Base-by-base conservation (phyloP, 805 yeast species). In the Kuraishia hungarica region DNA sequence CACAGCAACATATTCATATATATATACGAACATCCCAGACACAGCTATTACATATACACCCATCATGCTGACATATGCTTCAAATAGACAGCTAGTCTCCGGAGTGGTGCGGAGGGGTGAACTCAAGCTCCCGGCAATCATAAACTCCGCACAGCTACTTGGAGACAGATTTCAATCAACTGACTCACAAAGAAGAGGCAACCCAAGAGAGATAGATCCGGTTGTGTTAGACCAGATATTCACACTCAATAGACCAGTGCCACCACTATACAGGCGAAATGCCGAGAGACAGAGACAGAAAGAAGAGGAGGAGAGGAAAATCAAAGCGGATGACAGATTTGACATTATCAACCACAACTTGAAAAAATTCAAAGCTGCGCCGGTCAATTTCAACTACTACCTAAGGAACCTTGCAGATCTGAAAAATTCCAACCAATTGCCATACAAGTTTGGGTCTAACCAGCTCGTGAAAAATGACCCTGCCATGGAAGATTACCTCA, bases 361-460 rank as follows among this genome's bases (percentile, higher is more conserved):
- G 39, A 28, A 59, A n/a, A 63, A 67, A 43, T 58, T 66, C 53
- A 66, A 67, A 54, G 53, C 66, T 2, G 60, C 66, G 1, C 73
- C 73, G 2, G 64, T 70, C 22, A 68, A 70, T 54, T 70, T 70
- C 61, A 66, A 69, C 55, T 70, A 69, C 53, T 70, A 69, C 56
- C 52, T 70, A 29, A 59, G 72, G 55, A 66, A 64, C 51, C 55
- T 69, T 15, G 61, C 63, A 23, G 69, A 67, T 35, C 58, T 69
- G 53, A 65, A 65, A 50, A 65, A 60, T 50, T 71, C 71, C 39
- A 70, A 70, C 17, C 77, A 76, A 56, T 67, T 83, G 17, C 89
- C 90, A 0, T 74, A 77, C 54, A 74, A 77, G 57, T 83, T 78
- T 64, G 88, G 84, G 1, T 66, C 69, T 8, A 86, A 86, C 66